A percentile compares a stretch with the other conserved stretches of the same genome.
Conservation (phyloP, 495 filamentous ascomycete species). For the Massariosphaeria phaeospora region DNA sequence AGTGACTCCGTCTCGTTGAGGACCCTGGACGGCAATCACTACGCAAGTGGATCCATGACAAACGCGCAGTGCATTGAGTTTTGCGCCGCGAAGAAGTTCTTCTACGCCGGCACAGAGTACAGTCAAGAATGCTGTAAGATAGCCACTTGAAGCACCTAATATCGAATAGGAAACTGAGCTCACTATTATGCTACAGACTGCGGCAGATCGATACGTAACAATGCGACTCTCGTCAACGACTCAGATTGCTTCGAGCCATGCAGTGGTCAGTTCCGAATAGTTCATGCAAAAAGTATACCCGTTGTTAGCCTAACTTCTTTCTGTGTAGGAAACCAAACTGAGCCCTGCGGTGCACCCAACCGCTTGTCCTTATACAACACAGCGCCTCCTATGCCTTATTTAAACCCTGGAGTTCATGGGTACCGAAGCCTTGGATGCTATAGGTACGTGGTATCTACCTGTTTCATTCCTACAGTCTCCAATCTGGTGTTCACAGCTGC, state of each 20-base stretch:
- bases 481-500: no score
- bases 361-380: constrained; percentile 28
- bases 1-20: constrained; percentile 36
- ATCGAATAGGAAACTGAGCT: background rate
- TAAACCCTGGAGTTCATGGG: constrained; percentile 25
- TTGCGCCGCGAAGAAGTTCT: constrained; percentile 10
- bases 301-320: background rate
- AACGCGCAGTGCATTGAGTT: constrained; percentile 14
- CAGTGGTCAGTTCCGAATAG: constrained; percentile 8
- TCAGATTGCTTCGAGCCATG: constrained; percentile 27
- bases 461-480: no score
- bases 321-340: constrained; percentile 15
- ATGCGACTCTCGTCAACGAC: background rate
- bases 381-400: constrained; percentile 15
- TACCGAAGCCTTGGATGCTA: constrained; percentile 25
- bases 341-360: constrained; percentile 25
- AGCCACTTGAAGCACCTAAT: background rate
- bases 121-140: constrained; percentile 38
- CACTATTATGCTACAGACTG: constrained; percentile 5
- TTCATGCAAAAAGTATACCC: background rate
- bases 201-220: constrained; percentile 15
- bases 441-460: constrained; percentile 16
- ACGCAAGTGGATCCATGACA: constrained; percentile 17
- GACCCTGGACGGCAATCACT: constrained; percentile 32
- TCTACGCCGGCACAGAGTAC: constrained; percentile 37